These are phyloP conservation scores for Ceratocystis huliohia DNA, from an alignment of 2,329 filamentous ascomycete genomes.

Conservation along the genomic window DNA sequence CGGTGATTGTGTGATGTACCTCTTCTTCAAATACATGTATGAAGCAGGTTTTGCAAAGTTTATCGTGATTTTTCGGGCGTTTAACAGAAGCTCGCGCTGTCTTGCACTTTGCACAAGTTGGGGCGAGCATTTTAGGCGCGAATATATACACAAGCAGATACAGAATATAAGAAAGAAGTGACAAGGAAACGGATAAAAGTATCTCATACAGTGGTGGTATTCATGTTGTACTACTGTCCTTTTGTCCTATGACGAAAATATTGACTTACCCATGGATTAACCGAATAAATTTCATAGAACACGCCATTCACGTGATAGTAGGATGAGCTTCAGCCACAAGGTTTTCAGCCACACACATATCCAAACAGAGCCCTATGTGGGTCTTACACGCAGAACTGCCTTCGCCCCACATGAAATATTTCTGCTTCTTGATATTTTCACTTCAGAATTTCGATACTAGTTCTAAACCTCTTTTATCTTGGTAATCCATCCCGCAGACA, in stretches of 20 bases:
- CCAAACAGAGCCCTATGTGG: conserved; percentile 10
- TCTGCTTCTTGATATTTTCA: conserved; percentile 12
- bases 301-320: neutral
- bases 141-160: neutral
- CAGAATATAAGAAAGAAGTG: too few species aligned
- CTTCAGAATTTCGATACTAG: neutral
- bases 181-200: neutral
- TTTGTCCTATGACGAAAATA: too few species aligned
- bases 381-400: neutral
- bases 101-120: conserved; percentile 63
- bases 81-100: conserved; percentile 74
- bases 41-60: conserved; percentile 85
- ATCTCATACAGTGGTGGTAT: too few species aligned
- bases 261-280: too few species aligned
- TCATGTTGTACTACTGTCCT: too few species aligned
- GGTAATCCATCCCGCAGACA: conserved; percentile 13
- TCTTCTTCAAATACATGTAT: conserved; percentile 79
- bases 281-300: too few species aligned
- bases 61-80: conserved; percentile 86
- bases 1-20: conserved; percentile 80
- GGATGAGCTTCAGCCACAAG: neutral
- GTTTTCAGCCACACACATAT: neutral
- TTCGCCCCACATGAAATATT: neutral
- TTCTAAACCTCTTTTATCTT: neutral
- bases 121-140: conserved; percentile 53